These are phyloP conservation scores for Vanderwaltozyma verrucispora DNA, from an alignment of 805 yeast genomes.

Conservation along the genomic window DNA sequence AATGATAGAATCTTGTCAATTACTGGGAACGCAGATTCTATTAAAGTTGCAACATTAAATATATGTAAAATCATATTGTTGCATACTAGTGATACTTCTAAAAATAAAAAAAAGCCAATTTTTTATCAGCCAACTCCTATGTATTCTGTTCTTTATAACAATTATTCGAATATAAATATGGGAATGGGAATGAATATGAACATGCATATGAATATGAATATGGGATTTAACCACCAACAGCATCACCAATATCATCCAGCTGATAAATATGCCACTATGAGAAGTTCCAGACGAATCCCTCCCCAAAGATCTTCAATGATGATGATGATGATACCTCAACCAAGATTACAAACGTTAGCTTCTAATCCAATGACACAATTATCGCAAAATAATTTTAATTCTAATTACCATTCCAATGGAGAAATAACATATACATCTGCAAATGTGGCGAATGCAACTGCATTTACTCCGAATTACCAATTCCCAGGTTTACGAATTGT, in stretches of 20 bases:
- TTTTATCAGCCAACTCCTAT: conserved; percentile 25
- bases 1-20: conserved; percentile 67
- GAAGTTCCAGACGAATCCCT: conserved; percentile 9
- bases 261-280: conserved; percentile 11
- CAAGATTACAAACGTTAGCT: neutral
- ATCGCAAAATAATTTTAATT: neutral
- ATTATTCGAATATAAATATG: conserved; percentile 1
- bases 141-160: conserved; percentile 3
- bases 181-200: conserved; percentile 1
- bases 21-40: conserved; percentile 76
- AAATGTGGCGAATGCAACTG: conserved; percentile 18
- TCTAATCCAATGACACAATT: neutral
- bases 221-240: conserved; percentile 13
- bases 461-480: conserved; percentile 18
- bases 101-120: conserved; percentile 7
- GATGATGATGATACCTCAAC: conserved; percentile 8
- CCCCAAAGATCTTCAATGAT: conserved; percentile 9
- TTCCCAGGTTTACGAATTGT: conserved; percentile 14
- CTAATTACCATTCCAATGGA: neutral
- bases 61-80: conserved; percentile 48
- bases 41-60: conserved; percentile 73
- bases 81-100: neutral
- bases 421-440: conserved; percentile 15
- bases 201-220: neutral
- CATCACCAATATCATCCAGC: conserved; percentile 22